phyloP scores from a whole-genome alignment of 139 green algal species.

The Raphidocelis subcapitata region DNA sequence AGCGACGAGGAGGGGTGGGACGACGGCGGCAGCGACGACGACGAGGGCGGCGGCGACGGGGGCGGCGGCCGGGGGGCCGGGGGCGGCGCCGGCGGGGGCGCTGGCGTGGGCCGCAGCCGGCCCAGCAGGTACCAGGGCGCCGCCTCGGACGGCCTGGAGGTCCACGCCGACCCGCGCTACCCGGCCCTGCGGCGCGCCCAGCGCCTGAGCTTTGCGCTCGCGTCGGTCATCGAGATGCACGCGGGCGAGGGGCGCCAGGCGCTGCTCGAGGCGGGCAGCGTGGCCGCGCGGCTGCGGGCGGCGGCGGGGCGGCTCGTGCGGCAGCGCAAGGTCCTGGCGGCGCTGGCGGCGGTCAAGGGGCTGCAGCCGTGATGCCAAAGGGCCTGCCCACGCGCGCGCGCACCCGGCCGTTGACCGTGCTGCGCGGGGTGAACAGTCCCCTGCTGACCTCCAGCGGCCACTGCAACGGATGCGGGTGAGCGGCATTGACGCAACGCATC shows the following conservation, averaged over 20 bases:
- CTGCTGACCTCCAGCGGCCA: too few relatives aligned
- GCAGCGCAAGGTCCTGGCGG: slow-evolving; percentile 31
- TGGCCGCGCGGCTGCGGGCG: slow-evolving; percentile 27
- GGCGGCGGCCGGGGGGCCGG: not conserved
- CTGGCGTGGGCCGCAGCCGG: not conserved
- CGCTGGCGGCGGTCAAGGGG: slow-evolving; percentile 33
- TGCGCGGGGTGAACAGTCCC: too few relatives aligned
- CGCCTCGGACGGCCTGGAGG: slow-evolving; percentile 35
- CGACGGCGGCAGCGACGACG: not conserved
- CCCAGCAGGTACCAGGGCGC: slow-evolving; percentile 5
- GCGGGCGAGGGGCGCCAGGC: slow-evolving; percentile 30
- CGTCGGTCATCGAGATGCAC: slow-evolving; percentile 10
- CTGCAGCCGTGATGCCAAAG: too few relatives aligned
- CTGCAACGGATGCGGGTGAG: too few relatives aligned
- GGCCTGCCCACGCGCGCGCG: too few relatives aligned
- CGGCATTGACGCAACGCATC: too few relatives aligned
- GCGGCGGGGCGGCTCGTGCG: slow-evolving; percentile 28
- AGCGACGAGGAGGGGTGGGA: not conserved
- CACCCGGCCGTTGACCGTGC: too few relatives aligned
- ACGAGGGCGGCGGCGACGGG: slow-evolving; percentile 2
- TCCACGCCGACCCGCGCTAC: slow-evolving; percentile 21
- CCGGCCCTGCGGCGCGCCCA: slow-evolving; percentile 23
- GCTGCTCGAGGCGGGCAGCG: slow-evolving; percentile 35
- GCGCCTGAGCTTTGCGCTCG: slow-evolving; percentile 23
- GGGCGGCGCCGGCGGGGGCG: not conserved